phyloP scores from a whole-genome alignment of 805 yeast genomes.

The Yarrowia bubula region DNA sequence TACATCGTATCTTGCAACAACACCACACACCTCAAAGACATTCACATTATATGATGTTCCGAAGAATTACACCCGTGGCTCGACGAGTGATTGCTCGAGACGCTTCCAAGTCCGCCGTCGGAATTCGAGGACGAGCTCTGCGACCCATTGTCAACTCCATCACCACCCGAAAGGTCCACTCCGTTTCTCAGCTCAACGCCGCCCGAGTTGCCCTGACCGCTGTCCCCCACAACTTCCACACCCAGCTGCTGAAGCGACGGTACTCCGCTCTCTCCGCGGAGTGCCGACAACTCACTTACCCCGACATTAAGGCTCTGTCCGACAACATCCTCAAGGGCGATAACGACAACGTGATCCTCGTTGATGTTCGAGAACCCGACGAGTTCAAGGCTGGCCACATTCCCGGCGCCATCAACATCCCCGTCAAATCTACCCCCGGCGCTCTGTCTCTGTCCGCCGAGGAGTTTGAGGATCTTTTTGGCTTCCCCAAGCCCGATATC shows the following conservation, averaged over 20 bases:
- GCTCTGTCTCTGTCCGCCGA: slow-evolving; percentile 78
- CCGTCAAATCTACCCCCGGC: slow-evolving; percentile 87
- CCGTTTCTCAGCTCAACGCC: slow-evolving; percentile 20
- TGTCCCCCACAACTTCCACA: slow-evolving; percentile 19
- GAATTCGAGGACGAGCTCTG: slow-evolving; percentile 18
- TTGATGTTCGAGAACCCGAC: slow-evolving; percentile 91
- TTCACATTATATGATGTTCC: neutral
- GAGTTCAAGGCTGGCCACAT: slow-evolving; percentile 74
- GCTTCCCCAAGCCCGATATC: slow-evolving; percentile 71
- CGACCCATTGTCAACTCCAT: slow-evolving; percentile 24
- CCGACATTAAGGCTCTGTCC: slow-evolving; percentile 46
- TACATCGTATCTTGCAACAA: slow-evolving; percentile 7
- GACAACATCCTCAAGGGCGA: slow-evolving; percentile 39
- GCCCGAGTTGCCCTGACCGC: slow-evolving; percentile 16
- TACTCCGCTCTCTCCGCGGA: slow-evolving; percentile 10
- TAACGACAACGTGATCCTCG: slow-evolving; percentile 53
- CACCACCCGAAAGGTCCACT: slow-evolving; percentile 23
- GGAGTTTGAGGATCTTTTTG: slow-evolving; percentile 77
- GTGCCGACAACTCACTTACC: slow-evolving; percentile 17
- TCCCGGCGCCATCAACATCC: slow-evolving; percentile 83
- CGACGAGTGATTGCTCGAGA: slow-evolving; percentile 18
- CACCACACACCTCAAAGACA: neutral
- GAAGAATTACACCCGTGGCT: slow-evolving; percentile 21
- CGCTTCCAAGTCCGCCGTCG: neutral
- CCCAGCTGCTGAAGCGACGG: slow-evolving; percentile 22